Conservation (phyloP, 768 basidiomycete genomes). For the Lactarius sp. region DNA sequence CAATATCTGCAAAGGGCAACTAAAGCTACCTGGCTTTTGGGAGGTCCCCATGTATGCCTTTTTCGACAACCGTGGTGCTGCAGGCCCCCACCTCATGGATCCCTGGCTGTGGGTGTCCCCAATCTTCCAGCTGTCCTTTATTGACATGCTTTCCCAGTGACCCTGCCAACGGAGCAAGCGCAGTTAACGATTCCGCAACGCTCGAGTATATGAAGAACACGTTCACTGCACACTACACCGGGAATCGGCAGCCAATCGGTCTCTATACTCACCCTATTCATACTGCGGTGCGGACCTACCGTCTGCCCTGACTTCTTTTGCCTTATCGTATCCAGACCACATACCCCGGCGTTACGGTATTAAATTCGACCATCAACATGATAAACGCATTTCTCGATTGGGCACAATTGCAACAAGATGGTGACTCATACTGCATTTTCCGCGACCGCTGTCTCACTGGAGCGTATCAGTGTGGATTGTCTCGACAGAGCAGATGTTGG, state of each 20-base stretch:
- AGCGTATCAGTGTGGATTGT: slow-evolving; percentile 61
- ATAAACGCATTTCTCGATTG: slow-evolving; percentile 78
- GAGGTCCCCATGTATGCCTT: slow-evolving; percentile 81
- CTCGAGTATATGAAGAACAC: slow-evolving; percentile 68
- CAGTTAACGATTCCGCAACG: slow-evolving; percentile 56
- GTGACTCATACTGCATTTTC: slow-evolving; percentile 32
- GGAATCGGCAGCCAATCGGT: slow-evolving; percentile 73
- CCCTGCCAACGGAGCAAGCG: slow-evolving; percentile 45
- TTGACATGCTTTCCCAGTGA: slow-evolving; percentile 33
- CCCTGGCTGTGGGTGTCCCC: slow-evolving; percentile 61
- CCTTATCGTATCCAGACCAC: slow-evolving; percentile 34
- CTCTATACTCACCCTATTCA: slow-evolving; percentile 82
- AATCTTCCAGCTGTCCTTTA: neutral
- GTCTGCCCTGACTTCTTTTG: neutral
- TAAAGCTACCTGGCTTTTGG: slow-evolving; percentile 74
- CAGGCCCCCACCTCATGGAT: slow-evolving; percentile 71
- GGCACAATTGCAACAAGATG: slow-evolving; percentile 66
- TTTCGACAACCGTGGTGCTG: slow-evolving; percentile 55
- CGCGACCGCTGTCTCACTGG: neutral
- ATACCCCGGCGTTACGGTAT: slow-evolving; percentile 53
- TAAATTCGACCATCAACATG: slow-evolving; percentile 60
- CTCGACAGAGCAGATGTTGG: slow-evolving; percentile 63
- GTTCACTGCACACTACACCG: slow-evolving; percentile 68
- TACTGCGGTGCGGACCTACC: slow-evolving; percentile 43
- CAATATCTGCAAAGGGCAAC: slow-evolving; percentile 61